Percentiles rank a stretch among this genome's conserved stretches.
phyloP scores from a whole-genome alignment of 208 protist genomes.

The Trichomonas gallinae region DNA sequence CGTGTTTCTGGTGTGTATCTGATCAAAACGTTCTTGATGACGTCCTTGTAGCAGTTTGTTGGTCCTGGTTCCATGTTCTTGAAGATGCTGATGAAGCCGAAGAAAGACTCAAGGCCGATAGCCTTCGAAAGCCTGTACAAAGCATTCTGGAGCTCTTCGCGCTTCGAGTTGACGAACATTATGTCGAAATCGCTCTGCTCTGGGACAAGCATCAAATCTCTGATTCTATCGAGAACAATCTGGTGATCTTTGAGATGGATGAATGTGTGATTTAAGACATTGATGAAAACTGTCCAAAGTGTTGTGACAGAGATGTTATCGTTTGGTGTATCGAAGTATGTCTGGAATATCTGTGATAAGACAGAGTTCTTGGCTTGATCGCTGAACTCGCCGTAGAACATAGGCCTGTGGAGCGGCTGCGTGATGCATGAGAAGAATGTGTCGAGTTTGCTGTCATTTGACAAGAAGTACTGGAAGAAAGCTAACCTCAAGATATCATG shows the following conservation, averaged over 20 bases:
- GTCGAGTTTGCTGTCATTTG: neutral
- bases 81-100: neutral
- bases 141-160: neutral
- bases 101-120: neutral
- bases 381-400: neutral
- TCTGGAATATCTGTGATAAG: neutral
- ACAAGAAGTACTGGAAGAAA: neutral
- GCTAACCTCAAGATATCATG: neutral
- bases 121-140: neutral
- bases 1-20: neutral
- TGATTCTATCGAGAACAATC: neutral
- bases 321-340: neutral
- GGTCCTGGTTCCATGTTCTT: neutral
- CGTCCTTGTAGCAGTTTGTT: neutral
- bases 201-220: neutral
- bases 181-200: neutral
- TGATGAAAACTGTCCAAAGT: neutral
- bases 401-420: neutral
- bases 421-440: neutral
- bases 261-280: neutral
- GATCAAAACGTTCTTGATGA: neutral
- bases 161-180: neutral
- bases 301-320: neutral
- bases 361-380: neutral
- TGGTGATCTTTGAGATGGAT: neutral